Evolutionary conservation across 495 filamentous ascomycete genomes (phyloP), one percentile per base, ranked within the genome.

Genomic region (Xeromyces bisporus): DNA sequence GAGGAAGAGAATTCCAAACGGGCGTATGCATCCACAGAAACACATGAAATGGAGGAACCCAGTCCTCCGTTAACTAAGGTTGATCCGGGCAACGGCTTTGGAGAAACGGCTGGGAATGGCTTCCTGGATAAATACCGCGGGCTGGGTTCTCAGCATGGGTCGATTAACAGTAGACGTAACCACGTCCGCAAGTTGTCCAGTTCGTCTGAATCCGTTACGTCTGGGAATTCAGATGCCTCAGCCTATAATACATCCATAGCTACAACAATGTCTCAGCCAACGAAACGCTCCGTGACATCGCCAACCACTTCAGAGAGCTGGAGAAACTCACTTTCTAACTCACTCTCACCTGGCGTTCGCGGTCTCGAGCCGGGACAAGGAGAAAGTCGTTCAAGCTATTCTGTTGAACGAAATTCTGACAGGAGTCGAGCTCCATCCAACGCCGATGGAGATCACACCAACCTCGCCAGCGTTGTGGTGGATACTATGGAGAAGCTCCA

Each of bases 401-500:
- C 35, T 13, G 39, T 27, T 6, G 39, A 24, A 5, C 35, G 36
- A 10, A 35, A 28, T 11, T 4, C 33, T 1, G 17, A 12, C 6
- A 35, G 28, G 15, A 23, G 11, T 18, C 32, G 34, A 13, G 28
- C 33, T 11, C 26, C 29, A 13, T 28, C 33, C 6, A 28, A 21
- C 10, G 26, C 10, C 11, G 33, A 40, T 1, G 15, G 32, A 27
- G 33, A 30, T 9, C 28, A 39, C n/a, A 25, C 36, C 9, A 29
- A 43, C 12, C 39, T 54, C 5, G 39, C 34, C n/a, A 41, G 47
- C 7, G 47, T 45, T 2, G 45, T 55, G 7, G 37, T 36, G 12
- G 43, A 36, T 18, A 54, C 45, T 8, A 55, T 56, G 46, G 40
- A 53, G 9, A 41, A 53, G 12, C 30, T 58, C 10, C 44, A 37